Evolutionary conservation across 495 filamentous ascomycete species (phyloP), one percentile per base, ranked within the genome.

Genomic region (Podospora pseudopauciseta): DNA sequence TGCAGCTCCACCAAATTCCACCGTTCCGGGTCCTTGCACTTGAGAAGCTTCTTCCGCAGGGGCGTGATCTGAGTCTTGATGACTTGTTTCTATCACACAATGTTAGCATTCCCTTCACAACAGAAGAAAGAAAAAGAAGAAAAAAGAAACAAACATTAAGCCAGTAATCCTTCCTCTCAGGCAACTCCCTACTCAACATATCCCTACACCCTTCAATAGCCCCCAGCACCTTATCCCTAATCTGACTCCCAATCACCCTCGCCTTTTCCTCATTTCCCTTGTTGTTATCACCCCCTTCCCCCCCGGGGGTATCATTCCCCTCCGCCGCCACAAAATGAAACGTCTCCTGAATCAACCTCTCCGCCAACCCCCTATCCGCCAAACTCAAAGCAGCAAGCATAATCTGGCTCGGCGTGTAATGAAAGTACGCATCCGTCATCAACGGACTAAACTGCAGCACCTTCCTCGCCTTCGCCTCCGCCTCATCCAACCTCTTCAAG

Each of bases 391-490:
- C 88, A 0, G 92, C 88, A 20, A 97, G 83, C 89, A 92, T 93
- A 75, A 97, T 95, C 77, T 99, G 95, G 16, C 91, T 90, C 0
- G 95, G 96, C 3, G 96, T 96, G 79, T 92, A 98, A 73, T 97
- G 89, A 82, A 98, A 97, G 80, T 97, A 97, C 23, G 86, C 93
- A 74, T 99, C 95, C 28, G 94, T 94, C 70, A 97, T 85, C 56
- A 95, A 80, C 1, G 93, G 91, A 61, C 91, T 89, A 57, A 86
- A 88, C 68, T 92, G 93, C 44, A 97, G 84, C 54, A 91, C 82
- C 3, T 89, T 85, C 57, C 89, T 86, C 5, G 93, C 91, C 66
- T 81, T 86, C 39, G 77, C 80, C 73, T 97, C 92, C 2, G 92
- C 92, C 7, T 80, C 78, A 30, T 82, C 81, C 64, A 96, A 86